Evolutionary conservation across 2,329 filamentous ascomycete genomes (phyloP), one percentile per base, ranked within the genome.

Genomic region (Aspergillus bombycis): DNA sequence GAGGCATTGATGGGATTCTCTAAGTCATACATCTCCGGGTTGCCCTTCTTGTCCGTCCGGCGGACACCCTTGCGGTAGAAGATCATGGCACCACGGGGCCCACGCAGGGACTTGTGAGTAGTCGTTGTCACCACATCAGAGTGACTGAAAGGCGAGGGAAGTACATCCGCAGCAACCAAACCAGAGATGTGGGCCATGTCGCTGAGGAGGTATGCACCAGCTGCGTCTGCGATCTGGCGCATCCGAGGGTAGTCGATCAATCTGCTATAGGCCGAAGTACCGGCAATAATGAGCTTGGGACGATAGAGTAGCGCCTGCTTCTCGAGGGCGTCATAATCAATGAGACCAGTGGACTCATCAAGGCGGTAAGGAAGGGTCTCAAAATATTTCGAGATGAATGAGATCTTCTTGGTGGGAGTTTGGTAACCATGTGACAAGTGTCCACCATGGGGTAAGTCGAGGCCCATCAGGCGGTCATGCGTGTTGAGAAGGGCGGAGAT

Each of bases 121-220:
- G 95, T 99, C 67, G 95, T 99, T 67, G 95, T 99, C 72, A 99
- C 95, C 62, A 99, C 91, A 78, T 99, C 95, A 70, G 95, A 94
- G 80, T 96, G 85, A 68, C 88, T 85, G 84, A 99, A 99, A 52
- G 95, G 95, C 56, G 92, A 94, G 67, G 94, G 93, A 77, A 98
- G 95, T 71, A 97, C 95, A 72, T 90, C 91, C 65, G 93, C 93
- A 57, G 95, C 93, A 68, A 99, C 91, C 56, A 99, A 88, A 75
- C 95, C 95, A 56, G 94, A 98, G 79, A 99, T 98, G 82, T 99
- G 95, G 62, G 95, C 95, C 93, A 99, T 99, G 75, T 99, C 95
- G 68, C 95, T 93, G 68, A 99, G 87, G 58, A 99, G 88, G 83
- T 98, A 99, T 68, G 94, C 94, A 75, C 93, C 93, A 63, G 97